phyloP scores from a whole-genome alignment of 371 early-diverging fungal species.

The Apophysomyces sp. region DNA sequence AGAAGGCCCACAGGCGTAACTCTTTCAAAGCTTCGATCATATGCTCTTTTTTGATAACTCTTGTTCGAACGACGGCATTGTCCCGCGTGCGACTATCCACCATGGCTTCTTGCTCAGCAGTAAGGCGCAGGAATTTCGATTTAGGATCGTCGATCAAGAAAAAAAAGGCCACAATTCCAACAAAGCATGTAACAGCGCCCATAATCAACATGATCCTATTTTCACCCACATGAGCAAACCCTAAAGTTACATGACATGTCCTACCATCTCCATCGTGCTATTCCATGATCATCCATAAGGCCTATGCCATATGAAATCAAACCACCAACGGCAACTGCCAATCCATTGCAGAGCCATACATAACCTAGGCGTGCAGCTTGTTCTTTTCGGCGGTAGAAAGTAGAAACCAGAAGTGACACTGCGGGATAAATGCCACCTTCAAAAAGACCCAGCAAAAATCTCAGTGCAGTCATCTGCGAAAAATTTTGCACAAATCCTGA shows the following conservation, averaged over 20 bases:
- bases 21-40: conserved; percentile 18
- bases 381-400: conserved; percentile 35
- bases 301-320: conserved; percentile 60
- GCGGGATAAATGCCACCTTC: conserved; percentile 30
- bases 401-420: conserved; percentile 32
- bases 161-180: conserved; percentile 17
- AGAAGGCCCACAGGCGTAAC: conserved; percentile 9
- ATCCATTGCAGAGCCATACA: conserved; percentile 42
- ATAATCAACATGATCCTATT: conserved; percentile 10
- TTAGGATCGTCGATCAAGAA: conserved; percentile 15
- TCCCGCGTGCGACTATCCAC: conserved; percentile 13
- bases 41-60: conserved; percentile 14
- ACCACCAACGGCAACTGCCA: conserved; percentile 61
- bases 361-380: conserved; percentile 35
- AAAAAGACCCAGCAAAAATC: conserved; percentile 33
- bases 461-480: conserved; percentile 35
- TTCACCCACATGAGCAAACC: background rate
- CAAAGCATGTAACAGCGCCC: conserved; percentile 11
- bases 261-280: conserved; percentile 62
- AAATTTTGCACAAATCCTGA: conserved; percentile 26
- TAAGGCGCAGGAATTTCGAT: conserved; percentile 2
- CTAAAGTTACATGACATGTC: background rate
- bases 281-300: conserved; percentile 37
- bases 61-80: conserved; percentile 13
- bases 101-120: conserved; percentile 12